These are phyloP conservation scores for Phytophthora fragariaefolia DNA, from an alignment of 352 stramenopile species.

Conservation along the genomic window DNA sequence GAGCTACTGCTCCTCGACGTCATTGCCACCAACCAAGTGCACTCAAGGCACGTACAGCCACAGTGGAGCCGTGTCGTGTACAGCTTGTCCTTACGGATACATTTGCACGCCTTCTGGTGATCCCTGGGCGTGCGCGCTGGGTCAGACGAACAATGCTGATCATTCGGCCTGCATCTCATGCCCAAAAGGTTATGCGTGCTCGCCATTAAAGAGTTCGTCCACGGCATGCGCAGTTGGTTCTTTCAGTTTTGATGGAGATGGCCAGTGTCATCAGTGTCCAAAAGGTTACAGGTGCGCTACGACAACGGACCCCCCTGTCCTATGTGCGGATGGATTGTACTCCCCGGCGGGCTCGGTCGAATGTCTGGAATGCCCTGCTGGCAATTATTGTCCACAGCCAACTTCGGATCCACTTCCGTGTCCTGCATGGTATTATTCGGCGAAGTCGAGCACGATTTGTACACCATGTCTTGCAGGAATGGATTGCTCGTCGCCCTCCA, in stretches of 20 bases:
- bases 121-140: constrained; percentile 43
- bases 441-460: constrained; percentile 45
- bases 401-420: constrained; percentile 47
- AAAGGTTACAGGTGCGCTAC: constrained; percentile 53
- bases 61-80: constrained; percentile 46
- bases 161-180: constrained; percentile 54
- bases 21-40: constrained; percentile 37
- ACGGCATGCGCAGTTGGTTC: constrained; percentile 39
- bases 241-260: constrained; percentile 53
- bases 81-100: constrained; percentile 55
- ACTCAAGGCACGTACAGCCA: constrained; percentile 48
- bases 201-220: constrained; percentile 20
- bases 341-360: constrained; percentile 33
- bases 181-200: constrained; percentile 53
- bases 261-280: constrained; percentile 52
- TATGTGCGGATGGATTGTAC: constrained; percentile 46
- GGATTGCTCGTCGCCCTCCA: constrained; percentile 51
- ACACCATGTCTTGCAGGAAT: constrained; percentile 55
- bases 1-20: constrained; percentile 45
- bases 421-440: constrained; percentile 51
- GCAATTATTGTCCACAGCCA: constrained; percentile 54
- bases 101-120: constrained; percentile 36
- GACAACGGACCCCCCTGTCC: constrained; percentile 41
- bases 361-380: constrained; percentile 52
- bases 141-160: constrained; percentile 53